Conservation (phyloP, 2,329 filamentous ascomycete genomes). For the Dothidotthia symphoricarpi region DNA sequence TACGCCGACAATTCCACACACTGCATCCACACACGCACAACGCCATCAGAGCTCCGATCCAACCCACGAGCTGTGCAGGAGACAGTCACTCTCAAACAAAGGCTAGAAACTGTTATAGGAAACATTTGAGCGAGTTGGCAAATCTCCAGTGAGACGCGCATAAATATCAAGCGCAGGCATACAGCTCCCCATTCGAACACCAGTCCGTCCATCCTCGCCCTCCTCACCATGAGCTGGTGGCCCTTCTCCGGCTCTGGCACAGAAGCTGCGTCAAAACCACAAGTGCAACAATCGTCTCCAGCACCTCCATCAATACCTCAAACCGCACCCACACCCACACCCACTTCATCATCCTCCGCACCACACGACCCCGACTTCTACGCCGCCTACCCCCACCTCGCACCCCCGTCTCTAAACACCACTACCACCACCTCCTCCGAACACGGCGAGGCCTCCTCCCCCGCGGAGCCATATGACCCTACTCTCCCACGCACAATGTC, state of each 20-base stretch:
- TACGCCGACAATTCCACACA: neutral
- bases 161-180: no score
- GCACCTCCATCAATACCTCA: constrained; percentile 21
- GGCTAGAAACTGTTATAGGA: no score
- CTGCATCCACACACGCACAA: constrained; percentile 1
- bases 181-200: no score
- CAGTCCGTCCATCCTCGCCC: no score
- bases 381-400: constrained; percentile 52
- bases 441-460: constrained; percentile 11
- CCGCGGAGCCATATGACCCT: constrained; percentile 20
- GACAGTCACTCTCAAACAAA: no score
- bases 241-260: constrained; percentile 21
- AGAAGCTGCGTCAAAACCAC: constrained; percentile 12
- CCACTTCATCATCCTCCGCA: constrained; percentile 37
- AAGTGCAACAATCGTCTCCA: constrained; percentile 12
- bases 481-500: constrained; percentile 76
- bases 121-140: no score
- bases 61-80: no score
- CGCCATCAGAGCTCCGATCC: neutral
- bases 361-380: constrained; percentile 54
- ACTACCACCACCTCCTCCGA: constrained; percentile 9
- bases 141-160: no score
- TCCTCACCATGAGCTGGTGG: constrained; percentile 21
- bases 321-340: constrained; percentile 17
- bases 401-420: constrained; percentile 26